Evolutionary conservation across 208 protist genomes (phyloP), one percentile per base, ranked within the genome.

Genomic region (Paratrypanosoma confusum): DNA sequence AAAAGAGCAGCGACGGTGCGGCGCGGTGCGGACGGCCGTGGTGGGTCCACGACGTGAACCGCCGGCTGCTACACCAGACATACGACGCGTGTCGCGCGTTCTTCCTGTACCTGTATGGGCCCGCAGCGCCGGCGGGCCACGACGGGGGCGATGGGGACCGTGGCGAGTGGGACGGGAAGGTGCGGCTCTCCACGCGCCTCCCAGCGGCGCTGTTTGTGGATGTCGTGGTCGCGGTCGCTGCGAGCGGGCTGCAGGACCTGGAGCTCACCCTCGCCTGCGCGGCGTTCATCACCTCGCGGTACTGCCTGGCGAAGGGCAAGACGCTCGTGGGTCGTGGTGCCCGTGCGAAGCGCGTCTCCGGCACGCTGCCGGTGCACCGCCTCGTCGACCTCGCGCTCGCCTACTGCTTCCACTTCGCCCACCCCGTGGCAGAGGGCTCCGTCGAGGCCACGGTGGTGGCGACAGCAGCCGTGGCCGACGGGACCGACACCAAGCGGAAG

Each of bases 41-140:
- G 50, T 17, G 51, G 17, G 21, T n/a, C 24, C 33, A 26, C 24
- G 26, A 39, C 16, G 18, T 62, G 11, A 36, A 53, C 17, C 13
- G 34, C 8, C 23, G 14, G 5, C 51, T 84, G 24, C 43, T 81
- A 27, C 71, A 80, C 58, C 49, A 39, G n/a, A 58, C 64, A 7
- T 85, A 85, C 48, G 81, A 90, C 29, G 59, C 57, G 2, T 90
- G 81, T 31, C 75, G 81, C 33, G 48, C 31, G 34, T 52, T 71
- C 20, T 84, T 82, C 36, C 59, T 90, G 11, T 46, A 59, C 18
- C 81, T 89, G 71, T 89, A 82, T 42, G 53, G 57, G 7, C 39
- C 45, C 22, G 50, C 36, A 11, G 32, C n/a, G 13, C 46, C 51
- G 17, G 32, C 37, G 2, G 25, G n/a, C 22, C 14, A 42, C 41